A percentile compares a stretch with the other conserved stretches of the same genome.
Evolutionary conservation across 1,139 yeast species (phyloP).

Genomic region (Lodderomyces beijingensis): DNA sequence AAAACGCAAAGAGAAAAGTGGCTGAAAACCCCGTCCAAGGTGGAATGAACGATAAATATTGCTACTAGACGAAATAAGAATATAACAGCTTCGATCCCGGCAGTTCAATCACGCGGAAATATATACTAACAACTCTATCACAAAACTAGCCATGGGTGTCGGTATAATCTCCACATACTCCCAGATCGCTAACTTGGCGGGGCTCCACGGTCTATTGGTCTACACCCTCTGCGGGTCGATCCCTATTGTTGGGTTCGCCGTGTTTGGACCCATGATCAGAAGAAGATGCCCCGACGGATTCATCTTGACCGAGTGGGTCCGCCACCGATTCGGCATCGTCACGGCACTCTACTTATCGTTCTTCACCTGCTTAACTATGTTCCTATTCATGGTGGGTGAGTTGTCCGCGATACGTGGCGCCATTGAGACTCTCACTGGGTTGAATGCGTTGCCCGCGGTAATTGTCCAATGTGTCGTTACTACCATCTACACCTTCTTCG

Average conservation of each 20-base stretch:
- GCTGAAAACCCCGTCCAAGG: neutral
- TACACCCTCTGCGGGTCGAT: constrained; percentile 79
- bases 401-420: constrained; percentile 76
- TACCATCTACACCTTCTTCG: constrained; percentile 79
- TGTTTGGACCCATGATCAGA: constrained; percentile 77
- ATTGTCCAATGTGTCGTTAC: constrained; percentile 87
- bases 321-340: constrained; percentile 68
- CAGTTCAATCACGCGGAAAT: too few species aligned
- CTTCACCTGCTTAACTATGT: constrained; percentile 82
- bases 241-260: constrained; percentile 79
- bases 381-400: constrained; percentile 84
- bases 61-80: too few species aligned
- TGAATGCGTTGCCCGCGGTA: constrained; percentile 75
- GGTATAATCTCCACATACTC: constrained; percentile 85
- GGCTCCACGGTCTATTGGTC: constrained; percentile 82
- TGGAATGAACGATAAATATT: constrained; percentile 1
- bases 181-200: constrained; percentile 80
- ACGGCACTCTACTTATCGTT: constrained; percentile 73
- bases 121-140: too few species aligned
- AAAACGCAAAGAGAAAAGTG: neutral
- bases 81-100: too few species aligned
- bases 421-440: constrained; percentile 70
- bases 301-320: constrained; percentile 92
- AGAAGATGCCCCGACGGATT: constrained; percentile 84
- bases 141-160: constrained; percentile 89